phyloP scores from a whole-genome alignment of 345 rosid genomes.

The Theobroma cacao region DNA sequence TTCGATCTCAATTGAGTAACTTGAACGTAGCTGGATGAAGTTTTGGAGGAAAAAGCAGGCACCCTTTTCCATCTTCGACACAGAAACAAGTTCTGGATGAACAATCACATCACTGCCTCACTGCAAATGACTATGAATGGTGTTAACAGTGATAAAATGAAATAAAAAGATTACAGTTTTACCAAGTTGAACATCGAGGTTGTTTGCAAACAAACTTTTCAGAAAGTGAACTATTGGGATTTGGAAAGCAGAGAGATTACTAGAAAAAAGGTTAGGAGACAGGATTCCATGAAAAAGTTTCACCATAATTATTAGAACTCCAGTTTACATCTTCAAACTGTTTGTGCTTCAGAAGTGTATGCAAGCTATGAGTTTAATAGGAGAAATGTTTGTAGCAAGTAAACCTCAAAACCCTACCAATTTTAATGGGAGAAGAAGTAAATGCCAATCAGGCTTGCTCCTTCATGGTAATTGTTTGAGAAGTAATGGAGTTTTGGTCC shows the following conservation, averaged over 20 bases:
- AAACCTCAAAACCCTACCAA: neutral
- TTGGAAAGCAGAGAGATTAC: neutral
- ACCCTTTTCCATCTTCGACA: neutral
- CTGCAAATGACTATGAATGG: neutral
- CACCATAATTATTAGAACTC: neutral
- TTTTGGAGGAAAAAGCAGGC: slow-evolving; percentile 5
- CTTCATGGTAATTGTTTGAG: neutral
- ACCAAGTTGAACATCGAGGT: slow-evolving; percentile 6
- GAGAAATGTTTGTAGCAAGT: neutral
- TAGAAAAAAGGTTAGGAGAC: slow-evolving; percentile 14
- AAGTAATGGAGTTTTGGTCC: neutral
- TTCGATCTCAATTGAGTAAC: neutral
- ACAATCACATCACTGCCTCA: slow-evolving; percentile 8
- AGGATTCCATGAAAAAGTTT: slow-evolving; percentile 6
- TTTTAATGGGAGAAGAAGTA: neutral
- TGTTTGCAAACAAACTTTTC: neutral
- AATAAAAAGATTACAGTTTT: slow-evolving; percentile 13
- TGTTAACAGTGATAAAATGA: slow-evolving; percentile 7
- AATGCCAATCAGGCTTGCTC: neutral
- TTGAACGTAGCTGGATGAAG: neutral
- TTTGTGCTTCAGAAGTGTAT: neutral
- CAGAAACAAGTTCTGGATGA: neutral
- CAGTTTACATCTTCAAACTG: neutral
- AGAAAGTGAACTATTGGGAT: slow-evolving; percentile 18
- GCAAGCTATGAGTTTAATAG: neutral